Conservation (phyloP, 345 rosid genomes). For the Adansonia digitata region DNA sequence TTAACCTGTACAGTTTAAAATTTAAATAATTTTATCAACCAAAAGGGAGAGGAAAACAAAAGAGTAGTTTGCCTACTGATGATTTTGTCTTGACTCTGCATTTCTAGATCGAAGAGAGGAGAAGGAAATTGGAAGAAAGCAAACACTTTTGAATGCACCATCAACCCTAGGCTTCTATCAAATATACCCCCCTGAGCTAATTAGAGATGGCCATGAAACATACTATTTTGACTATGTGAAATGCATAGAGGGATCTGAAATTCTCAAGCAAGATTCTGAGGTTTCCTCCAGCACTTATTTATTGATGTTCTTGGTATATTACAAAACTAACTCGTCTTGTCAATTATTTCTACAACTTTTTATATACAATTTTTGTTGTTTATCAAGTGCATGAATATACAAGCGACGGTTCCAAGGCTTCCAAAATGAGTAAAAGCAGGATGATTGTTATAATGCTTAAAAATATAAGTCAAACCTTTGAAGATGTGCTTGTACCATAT, state of each 20-base stretch:
- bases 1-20: neutral
- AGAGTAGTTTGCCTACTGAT: neutral
- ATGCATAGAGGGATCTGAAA: neutral
- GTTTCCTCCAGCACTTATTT: neutral
- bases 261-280: neutral
- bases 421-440: neutral
- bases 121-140: neutral
- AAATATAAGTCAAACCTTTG: conserved; percentile 56
- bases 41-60: neutral
- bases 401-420: neutral
- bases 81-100: neutral
- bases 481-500: conserved; percentile 73
- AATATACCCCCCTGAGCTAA: neutral
- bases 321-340: neutral
- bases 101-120: neutral
- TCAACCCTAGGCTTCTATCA: neutral
- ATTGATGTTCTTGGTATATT: neutral
- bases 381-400: neutral
- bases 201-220: neutral
- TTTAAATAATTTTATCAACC: neutral
- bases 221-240: neutral
- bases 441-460: neutral
- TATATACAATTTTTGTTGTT: neutral
- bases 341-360: neutral
- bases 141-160: neutral